phyloP scores from a whole-genome alignment of 345 rosid genomes.

The Abelmoschus esculentus region DNA sequence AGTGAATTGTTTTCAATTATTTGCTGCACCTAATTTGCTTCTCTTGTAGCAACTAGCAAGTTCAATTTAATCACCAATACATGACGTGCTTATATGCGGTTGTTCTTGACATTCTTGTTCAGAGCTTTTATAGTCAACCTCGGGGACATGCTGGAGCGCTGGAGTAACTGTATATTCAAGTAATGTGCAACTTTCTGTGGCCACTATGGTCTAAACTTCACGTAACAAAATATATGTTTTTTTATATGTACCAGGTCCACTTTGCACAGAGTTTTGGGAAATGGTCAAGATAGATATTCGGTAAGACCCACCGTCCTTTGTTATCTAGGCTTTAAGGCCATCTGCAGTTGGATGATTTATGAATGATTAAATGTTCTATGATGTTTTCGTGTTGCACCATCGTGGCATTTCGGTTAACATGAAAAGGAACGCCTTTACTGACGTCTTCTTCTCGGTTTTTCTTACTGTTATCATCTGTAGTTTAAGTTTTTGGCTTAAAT shows the following conservation, averaged over 20 bases:
- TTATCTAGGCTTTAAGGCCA: background rate
- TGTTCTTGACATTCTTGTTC: conserved; percentile 15
- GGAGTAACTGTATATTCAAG: conserved; percentile 93
- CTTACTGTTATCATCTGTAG: background rate
- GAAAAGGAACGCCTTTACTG: background rate
- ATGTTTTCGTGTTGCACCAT: background rate
- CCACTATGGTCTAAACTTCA: background rate
- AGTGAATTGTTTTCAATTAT: background rate
- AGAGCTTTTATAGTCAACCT: conserved; percentile 81
- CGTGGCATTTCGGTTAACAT: background rate
- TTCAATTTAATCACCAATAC: background rate
- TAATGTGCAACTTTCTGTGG: conserved; percentile 21
- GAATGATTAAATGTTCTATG: background rate
- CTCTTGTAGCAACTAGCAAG: background rate
- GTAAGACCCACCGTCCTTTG: conserved; percentile 30
- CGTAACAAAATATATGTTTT: background rate
- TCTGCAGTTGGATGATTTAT: background rate
- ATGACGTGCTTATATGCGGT: background rate
- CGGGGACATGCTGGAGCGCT: conserved; percentile 90
- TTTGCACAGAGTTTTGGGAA: conserved; percentile 78
- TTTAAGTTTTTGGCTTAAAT: background rate
- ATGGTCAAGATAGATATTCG: conserved; percentile 73
- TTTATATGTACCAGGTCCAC: conserved; percentile 55
- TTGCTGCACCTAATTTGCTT: background rate
- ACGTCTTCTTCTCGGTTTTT: background rate